phyloP scores from a whole-genome alignment of 2,329 filamentous ascomycete genomes.

The Verticillium zaregamsianum region DNA sequence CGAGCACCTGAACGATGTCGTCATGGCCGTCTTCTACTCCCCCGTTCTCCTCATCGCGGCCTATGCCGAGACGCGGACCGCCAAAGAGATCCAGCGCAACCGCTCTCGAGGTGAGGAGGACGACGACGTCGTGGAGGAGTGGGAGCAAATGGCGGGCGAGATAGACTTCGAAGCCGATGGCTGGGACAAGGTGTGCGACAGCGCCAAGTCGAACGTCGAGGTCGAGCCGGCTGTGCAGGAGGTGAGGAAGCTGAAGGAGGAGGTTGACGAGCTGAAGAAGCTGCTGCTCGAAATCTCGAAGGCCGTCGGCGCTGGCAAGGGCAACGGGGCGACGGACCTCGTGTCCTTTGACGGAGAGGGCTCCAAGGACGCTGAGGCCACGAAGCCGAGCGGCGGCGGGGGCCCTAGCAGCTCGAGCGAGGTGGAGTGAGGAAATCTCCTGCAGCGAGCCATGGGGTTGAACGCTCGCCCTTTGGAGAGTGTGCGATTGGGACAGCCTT shows the following conservation, averaged over 20 bases:
- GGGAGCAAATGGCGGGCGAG: constrained; percentile 75
- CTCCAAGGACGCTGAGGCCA: background rate
- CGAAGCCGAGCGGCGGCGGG: background rate
- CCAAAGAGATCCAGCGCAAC: constrained; percentile 66
- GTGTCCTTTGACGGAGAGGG: constrained; percentile 2
- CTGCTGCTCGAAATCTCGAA: constrained; percentile 31
- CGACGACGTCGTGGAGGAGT: constrained; percentile 95
- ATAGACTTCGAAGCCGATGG: constrained; percentile 79
- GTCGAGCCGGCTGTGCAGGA: constrained; percentile 74
- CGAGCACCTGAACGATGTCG: constrained; percentile 76
- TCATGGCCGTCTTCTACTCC: constrained; percentile 84
- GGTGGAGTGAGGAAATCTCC: background rate
- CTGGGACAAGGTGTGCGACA: constrained; percentile 76
- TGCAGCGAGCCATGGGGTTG: background rate
- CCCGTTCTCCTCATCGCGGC: constrained; percentile 79
- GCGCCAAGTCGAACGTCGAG: constrained; percentile 77
- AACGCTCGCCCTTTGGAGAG: background rate
- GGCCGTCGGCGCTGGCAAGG: constrained; percentile 10
- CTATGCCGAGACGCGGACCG: constrained; percentile 62
- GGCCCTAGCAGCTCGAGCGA: background rate
- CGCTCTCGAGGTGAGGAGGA: constrained; percentile 78
- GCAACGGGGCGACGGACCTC: constrained; percentile 2
- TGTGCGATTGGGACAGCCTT: background rate
- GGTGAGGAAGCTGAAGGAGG: constrained; percentile 51
- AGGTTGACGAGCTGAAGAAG: constrained; percentile 53